Evolutionary conservation across 148 eudicot species (phyloP), one percentile per base, ranked within the genome.

Genomic region (Euryodendron excelsum): DNA sequence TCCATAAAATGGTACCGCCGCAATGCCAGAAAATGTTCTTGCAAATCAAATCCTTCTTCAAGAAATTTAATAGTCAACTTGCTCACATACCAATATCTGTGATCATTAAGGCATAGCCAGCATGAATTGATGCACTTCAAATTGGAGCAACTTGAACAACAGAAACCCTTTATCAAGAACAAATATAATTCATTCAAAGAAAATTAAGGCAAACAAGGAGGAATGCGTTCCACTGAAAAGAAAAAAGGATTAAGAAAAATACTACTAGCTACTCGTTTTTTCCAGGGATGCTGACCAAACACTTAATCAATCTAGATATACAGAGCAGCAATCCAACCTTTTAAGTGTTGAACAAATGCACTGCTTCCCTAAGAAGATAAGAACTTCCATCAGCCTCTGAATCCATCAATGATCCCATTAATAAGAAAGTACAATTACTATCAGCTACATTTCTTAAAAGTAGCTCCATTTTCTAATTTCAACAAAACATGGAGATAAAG

Each of bases 1-100:
- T 93, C 98, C 98, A 95, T 93, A 70, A 95, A 93, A 87, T 90
- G 94, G 77, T 95, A 95, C 27, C 94, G 88, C 53, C 91, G 88
- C 83, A 95, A 59, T 31, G 98, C 90, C 82, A 82, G 82, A 63
- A 95, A 83, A 87, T 95, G 98, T 82, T 85, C 93, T 84, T 90
- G 91, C 86, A 95, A 81, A 82, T 82, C 82, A 76, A 95, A 95
- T 69, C 96, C 98, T 85, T 86, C 91, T 87, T 89, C 91, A 60
- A 95, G 92, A 56, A 93, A 78, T 78, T 90, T 93, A 84, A 95
- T 90, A 71, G 94, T 87, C 79, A 95, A 82, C 88, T 92, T 91
- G 86, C 98, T 95, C 33, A 95, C 81, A 79, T 91, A 93, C n/a
- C 73, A 78, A 79, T 95, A 95, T 88, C 98, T 95, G 82, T 60